Evolutionary conservation across 2,329 filamentous ascomycete species (phyloP), one percentile per base, ranked within the genome.

Genomic region (Huntiella savannae): DNA sequence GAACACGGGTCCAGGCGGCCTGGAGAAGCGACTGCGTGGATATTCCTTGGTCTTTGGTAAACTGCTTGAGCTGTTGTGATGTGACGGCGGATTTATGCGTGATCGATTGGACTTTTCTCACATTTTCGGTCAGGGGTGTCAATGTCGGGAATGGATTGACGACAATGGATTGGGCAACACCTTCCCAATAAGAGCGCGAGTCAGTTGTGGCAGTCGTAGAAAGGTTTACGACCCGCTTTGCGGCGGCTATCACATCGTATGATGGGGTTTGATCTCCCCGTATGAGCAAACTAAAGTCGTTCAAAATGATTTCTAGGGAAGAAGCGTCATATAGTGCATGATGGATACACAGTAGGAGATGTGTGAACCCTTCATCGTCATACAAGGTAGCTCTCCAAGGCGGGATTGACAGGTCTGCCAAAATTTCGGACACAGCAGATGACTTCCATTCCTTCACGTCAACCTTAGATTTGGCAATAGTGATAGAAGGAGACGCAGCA

Each of bases 241-340:
- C 37, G 1, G 40, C 49, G 8, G 3, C n/a, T 13, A 13, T 32
- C 15, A 38, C 15, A 3, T 16, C 6, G 17, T 45, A 38, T 10
- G 44, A n/a, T 3, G 33, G 12, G 1, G 53, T 43, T 4, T 50
- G 15, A 6, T 48, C 40, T 5, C 54, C 54, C 2, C 52, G 45
- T 4, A 68, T 35, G 5, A 57, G 33, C 1, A 40, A 42, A 1
- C 54, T 52, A 10, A 93, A 63, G 53, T 80, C 73, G 0, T 64
- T 55, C 2, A 94, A 60, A 1, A 95, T 68, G 1, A 66, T 55
- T 3, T 72, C 65, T 8, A 95, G 62, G 6, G 84, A 86, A 36
- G 75, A 68, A 0, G 85, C 87, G 62, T 95, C 87, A 53, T 92
- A 95, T 0, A 95, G 64, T 0, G 82, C 82, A 61, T 95, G 87